Evolutionary conservation across 2,329 filamentous ascomycete species (phyloP).

Genomic region (Epichloe festucae): DNA sequence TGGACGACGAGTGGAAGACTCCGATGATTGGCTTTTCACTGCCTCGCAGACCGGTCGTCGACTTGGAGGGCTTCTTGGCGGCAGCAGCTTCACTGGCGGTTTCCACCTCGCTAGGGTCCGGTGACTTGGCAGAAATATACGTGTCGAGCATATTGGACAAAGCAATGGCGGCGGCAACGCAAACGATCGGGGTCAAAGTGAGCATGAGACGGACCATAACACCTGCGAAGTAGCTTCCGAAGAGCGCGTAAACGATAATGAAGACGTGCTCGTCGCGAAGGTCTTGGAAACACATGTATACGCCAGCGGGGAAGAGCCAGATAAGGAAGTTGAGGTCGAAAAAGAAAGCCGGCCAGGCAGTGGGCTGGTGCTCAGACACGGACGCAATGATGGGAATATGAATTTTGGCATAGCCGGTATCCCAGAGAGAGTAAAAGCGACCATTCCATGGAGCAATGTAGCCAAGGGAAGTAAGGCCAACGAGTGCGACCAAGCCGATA

Average conservation of each 20-base stretch:
- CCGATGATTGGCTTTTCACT: conserved; percentile 64
- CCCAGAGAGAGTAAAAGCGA: conserved; percentile 98
- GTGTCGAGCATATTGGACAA: conserved; percentile 79
- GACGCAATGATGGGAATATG: conserved; percentile 99
- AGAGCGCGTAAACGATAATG: conserved; percentile 90
- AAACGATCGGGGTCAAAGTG: conserved; percentile 90
- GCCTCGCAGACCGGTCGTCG: conserved; percentile 46
- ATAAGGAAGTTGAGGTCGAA: conserved; percentile 97
- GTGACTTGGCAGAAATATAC: conserved; percentile 58
- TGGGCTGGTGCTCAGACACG: conserved; percentile 98
- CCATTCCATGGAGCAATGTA: conserved; percentile 96
- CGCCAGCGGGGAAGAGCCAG: conserved; percentile 95
- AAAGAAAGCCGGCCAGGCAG: conserved; percentile 98
- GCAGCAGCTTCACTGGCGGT: conserved; percentile 35
- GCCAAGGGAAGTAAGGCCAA: conserved; percentile 76
- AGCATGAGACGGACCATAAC: conserved; percentile 99
- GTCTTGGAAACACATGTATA: conserved; percentile 94
- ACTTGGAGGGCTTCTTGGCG: conserved; percentile 41
- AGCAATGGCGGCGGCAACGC: conserved; percentile 81
- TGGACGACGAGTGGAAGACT: conserved; percentile 71
- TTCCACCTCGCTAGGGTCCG: conserved; percentile 35
- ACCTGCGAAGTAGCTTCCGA: conserved; percentile 94
- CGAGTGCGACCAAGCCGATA: conserved; percentile 59
- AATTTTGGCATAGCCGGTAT: conserved; percentile 96
- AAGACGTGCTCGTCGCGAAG: conserved; percentile 96